Evolutionary conservation across 371 early-diverging fungal genomes (phyloP).

Genomic region (Apophysomyces ossiformis): DNA sequence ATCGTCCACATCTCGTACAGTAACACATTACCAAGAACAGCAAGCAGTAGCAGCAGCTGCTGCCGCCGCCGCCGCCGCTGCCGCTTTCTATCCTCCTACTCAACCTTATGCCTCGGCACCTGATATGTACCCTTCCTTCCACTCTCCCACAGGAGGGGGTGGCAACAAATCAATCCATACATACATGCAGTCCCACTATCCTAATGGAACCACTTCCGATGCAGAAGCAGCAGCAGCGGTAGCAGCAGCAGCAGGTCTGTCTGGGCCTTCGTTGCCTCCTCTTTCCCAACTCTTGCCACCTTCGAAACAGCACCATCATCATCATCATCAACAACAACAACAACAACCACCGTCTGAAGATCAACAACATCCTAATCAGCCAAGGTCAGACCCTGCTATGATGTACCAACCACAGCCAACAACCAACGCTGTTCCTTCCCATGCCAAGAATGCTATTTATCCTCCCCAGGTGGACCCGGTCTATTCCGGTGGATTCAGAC

Average conservation of each 20-base stretch:
- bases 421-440: constrained; percentile 6
- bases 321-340: neutral
- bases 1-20: neutral
- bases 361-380: constrained; percentile 5
- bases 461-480: constrained; percentile 6
- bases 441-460: constrained; percentile 8
- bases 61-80: neutral
- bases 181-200: neutral
- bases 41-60: neutral
- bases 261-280: constrained; percentile 46
- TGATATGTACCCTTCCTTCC: constrained; percentile 6
- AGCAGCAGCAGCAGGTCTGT: constrained; percentile 28
- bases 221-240: constrained; percentile 29
- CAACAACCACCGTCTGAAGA: constrained; percentile 11
- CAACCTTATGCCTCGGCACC: neutral
- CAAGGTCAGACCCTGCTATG: constrained; percentile 7
- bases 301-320: constrained; percentile 18
- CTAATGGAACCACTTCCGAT: neutral
- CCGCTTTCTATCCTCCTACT: neutral
- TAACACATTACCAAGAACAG: constrained; percentile 2
- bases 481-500: constrained; percentile 4
- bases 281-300: constrained; percentile 47
- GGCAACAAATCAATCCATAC: constrained; percentile 4
- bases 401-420: neutral
- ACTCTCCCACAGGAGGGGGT: neutral